Percentiles rank a stretch among this genome's conserved stretches.
Conservation (phyloP, 2,329 filamentous ascomycete species). For the Alternaria sp. region DNA sequence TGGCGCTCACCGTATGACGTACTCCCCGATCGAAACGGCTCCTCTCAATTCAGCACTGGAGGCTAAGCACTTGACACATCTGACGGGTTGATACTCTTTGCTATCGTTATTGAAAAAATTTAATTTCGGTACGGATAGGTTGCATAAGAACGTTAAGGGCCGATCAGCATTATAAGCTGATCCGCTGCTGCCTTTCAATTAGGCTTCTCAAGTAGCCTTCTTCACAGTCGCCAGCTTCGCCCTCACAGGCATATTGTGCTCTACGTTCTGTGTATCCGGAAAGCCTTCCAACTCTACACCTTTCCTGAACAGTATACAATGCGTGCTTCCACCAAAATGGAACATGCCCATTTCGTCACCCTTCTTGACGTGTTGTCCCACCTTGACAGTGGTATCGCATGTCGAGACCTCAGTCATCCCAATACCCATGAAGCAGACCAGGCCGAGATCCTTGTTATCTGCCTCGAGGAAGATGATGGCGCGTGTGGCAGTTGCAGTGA, state of each 20-base stretch:
- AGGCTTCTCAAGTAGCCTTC: slow-evolving; percentile 5
- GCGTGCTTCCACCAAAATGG: slow-evolving; percentile 77
- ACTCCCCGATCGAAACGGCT: background rate
- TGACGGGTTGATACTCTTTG: too few species aligned
- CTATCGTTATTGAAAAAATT: too few species aligned
- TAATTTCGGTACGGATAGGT: too few species aligned
- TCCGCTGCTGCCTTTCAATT: background rate
- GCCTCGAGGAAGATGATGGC: slow-evolving; percentile 76
- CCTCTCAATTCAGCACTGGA: background rate
- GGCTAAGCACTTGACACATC: too few species aligned
- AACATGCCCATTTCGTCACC: slow-evolving; percentile 80
- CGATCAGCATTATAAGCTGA: too few species aligned
- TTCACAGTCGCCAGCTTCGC: slow-evolving; percentile 48
- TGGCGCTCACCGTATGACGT: background rate
- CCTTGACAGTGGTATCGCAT: slow-evolving; percentile 73
- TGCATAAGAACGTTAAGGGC: too few species aligned
- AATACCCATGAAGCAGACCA: slow-evolving; percentile 73
- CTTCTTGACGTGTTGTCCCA: slow-evolving; percentile 72
- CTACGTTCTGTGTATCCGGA: slow-evolving; percentile 32
- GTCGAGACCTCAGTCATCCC: slow-evolving; percentile 81
- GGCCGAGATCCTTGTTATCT: slow-evolving; percentile 70
- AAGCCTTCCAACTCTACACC: slow-evolving; percentile 56
- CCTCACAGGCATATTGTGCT: slow-evolving; percentile 51
- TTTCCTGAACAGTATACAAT: slow-evolving; percentile 72
- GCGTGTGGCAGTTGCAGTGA: slow-evolving; percentile 72